phyloP scores from a whole-genome alignment of 345 rosid species.

The sweet orange (Citrus sinensis) region DVS_A1.0 CM039163.1:51633501-51634000 shows the following conservation, averaged over 20 bases:
- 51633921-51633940: conserved; percentile 17
- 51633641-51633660: too few relatives aligned
- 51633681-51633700: too few relatives aligned
- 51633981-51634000: conserved; percentile 16
- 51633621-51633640: too few relatives aligned
- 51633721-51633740: too few relatives aligned
- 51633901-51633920: conserved; percentile 20
- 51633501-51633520: too few relatives aligned
- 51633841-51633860: conserved; percentile 36
- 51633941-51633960: conserved; percentile 31
- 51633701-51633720: too few relatives aligned
- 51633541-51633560: too few relatives aligned
- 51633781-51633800: neutral
- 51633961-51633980: conserved; percentile 16
- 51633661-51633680: too few relatives aligned
- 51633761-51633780: neutral
- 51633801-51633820: neutral
- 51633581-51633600: too few relatives aligned
- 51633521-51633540: too few relatives aligned
- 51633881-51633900: conserved; percentile 38
- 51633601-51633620: too few relatives aligned
- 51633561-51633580: too few relatives aligned
- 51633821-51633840: conserved; percentile 18
- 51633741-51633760: neutral
- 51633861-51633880: conserved; percentile 32